phyloP scores from a whole-genome alignment of 148 eudicot species.

The Hydrangea macrophylla region DNA sequence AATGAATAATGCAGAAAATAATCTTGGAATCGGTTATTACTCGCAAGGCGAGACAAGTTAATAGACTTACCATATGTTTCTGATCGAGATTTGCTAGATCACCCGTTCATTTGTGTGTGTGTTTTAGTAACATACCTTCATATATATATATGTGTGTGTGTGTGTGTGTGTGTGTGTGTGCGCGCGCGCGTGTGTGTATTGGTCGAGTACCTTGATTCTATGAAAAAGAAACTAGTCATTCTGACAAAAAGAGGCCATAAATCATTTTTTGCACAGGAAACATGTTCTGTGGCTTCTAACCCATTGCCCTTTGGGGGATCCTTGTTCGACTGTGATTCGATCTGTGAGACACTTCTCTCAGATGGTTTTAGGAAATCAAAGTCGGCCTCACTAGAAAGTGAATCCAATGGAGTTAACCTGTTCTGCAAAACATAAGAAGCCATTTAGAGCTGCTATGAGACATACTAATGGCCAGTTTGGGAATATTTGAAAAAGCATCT shows the following conservation, averaged over 20 bases:
- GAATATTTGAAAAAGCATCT: too few species aligned
- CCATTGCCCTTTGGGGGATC: conserved; percentile 15
- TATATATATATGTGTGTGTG: too few species aligned
- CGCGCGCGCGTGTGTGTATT: too few species aligned
- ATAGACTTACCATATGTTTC: too few species aligned
- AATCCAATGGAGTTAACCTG: conserved; percentile 49
- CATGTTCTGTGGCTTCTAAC: conserved; percentile 22
- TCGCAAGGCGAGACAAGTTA: too few species aligned
- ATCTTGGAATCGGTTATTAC: too few species aligned
- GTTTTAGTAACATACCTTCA: too few species aligned
- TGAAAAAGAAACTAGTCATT: conserved; percentile 65
- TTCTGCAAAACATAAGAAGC: conserved; percentile 62
- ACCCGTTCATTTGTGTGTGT: too few species aligned
- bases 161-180: too few species aligned
- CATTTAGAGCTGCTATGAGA: not conserved
- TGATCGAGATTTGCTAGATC: too few species aligned
- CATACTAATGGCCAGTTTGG: too few species aligned
- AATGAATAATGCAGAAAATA: too few species aligned
- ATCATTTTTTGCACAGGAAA: conserved; percentile 29
- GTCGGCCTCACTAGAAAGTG: conserved; percentile 37
- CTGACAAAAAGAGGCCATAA: conserved; percentile 74
- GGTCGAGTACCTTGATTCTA: conserved; percentile 53
- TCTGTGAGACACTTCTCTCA: conserved; percentile 30
- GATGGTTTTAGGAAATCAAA: conserved; percentile 59
- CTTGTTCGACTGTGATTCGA: conserved; percentile 18